These are phyloP conservation scores for Arthrinium puccinioides DNA, from an alignment of 2,329 filamentous ascomycete genomes.

Conservation along the genomic window DNA sequence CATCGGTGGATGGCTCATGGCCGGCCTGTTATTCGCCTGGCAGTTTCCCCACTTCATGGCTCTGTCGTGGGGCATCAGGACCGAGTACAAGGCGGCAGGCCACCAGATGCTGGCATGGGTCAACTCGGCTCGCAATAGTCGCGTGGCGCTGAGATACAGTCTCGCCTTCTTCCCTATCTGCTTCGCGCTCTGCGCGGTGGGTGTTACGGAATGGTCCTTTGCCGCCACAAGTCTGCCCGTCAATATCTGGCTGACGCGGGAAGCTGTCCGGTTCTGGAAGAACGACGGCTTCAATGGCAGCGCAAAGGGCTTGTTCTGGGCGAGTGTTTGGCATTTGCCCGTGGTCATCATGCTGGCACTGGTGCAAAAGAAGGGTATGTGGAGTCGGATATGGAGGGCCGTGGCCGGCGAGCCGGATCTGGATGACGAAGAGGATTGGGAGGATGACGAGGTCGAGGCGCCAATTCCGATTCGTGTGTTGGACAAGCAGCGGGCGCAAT, in stretches of 20 bases:
- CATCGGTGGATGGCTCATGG: constrained; percentile 82
- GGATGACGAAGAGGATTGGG: constrained; percentile 41
- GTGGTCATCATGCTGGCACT: constrained; percentile 84
- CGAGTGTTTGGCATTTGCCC: constrained; percentile 93
- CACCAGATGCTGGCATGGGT: constrained; percentile 76
- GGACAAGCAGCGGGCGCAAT: no score
- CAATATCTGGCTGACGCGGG: constrained; percentile 77
- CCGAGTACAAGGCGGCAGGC: constrained; percentile 73
- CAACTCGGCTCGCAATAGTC: constrained; percentile 75
- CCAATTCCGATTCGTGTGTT: no score
- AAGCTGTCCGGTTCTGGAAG: constrained; percentile 77
- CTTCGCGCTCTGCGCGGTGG: constrained; percentile 66
- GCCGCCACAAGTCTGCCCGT: constrained; percentile 71
- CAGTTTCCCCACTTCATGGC: constrained; percentile 99
- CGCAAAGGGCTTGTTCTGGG: constrained; percentile 87
- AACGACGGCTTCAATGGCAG: constrained; percentile 70
- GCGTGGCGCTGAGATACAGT: constrained; percentile 84
- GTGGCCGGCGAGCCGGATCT: constrained; percentile 52
- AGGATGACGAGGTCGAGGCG: constrained; percentile 42
- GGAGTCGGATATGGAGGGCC: constrained; percentile 71
- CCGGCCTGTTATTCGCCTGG: constrained; percentile 82
- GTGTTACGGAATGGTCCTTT: constrained; percentile 82
- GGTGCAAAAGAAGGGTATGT: constrained; percentile 88
- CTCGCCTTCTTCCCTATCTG: constrained; percentile 83
- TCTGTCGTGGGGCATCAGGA: constrained; percentile 77